Percentiles rank a stretch among this genome's conserved stretches.
These are phyloP conservation scores for Saccharomycopsis olivae DNA, from an alignment of 805 yeast species.

Conservation along the genomic window DNA sequence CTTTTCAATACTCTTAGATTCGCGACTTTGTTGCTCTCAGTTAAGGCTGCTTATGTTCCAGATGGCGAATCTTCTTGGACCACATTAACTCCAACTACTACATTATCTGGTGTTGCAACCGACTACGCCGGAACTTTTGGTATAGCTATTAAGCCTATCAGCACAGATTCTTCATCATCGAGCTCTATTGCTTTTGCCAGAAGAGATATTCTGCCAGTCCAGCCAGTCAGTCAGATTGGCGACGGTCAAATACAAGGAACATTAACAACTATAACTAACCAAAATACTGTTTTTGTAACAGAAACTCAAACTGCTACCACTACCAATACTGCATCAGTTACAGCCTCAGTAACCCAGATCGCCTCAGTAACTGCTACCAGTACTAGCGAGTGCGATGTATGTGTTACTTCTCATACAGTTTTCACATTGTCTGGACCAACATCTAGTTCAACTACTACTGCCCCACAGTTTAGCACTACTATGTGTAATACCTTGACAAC, in stretches of 20 bases:
- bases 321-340: conserved; percentile 20
- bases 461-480: too few relatives aligned
- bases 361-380: conserved; percentile 16
- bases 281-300: conserved; percentile 12
- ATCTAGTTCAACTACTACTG: conserved; percentile 4
- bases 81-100: conserved; percentile 32
- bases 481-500: conserved; percentile 12
- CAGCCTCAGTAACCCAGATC: conserved; percentile 15
- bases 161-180: conserved; percentile 21
- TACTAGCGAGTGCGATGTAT: conserved; percentile 17
- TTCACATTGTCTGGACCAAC: conserved; percentile 17
- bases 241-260: conserved; percentile 21
- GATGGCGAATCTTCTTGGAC: conserved; percentile 35
- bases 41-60: conserved; percentile 51
- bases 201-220: conserved; percentile 20
- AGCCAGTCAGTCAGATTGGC: conserved; percentile 18
- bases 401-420: conserved; percentile 13
- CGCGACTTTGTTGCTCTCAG: too few relatives aligned
- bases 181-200: conserved; percentile 20
- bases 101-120: conserved; percentile 28
- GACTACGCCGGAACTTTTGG: conserved; percentile 30
- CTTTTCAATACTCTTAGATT: too few relatives aligned
- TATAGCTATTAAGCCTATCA: conserved; percentile 31
- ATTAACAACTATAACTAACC: conserved; percentile 12
- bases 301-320: conserved; percentile 19